Evolutionary conservation across 2,329 filamentous ascomycete species (phyloP).

Genomic region (Trichoderma atroviride): DNA sequence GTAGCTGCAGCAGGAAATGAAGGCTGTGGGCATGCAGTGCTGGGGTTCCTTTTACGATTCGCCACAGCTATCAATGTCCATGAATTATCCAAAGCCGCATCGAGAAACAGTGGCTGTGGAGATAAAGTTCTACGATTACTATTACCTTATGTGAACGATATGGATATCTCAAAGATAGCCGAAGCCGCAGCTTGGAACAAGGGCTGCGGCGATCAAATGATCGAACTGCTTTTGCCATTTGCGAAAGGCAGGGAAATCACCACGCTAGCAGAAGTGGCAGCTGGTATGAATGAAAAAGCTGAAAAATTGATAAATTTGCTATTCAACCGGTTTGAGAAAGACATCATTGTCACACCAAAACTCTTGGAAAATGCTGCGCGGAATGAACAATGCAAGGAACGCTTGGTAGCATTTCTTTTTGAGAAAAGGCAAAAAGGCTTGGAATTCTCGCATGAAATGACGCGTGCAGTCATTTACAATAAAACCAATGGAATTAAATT

Average conservation of each 20-base stretch:
- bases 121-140: no score
- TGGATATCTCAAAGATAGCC: not conserved
- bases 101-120: no score
- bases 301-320: not conserved
- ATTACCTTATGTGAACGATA: not conserved
- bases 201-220: no score
- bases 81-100: not conserved
- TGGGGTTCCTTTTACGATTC: not conserved
- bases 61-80: not conserved
- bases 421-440: not conserved
- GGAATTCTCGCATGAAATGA: not conserved
- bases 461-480: not conserved
- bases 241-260: not conserved
- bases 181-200: no score
- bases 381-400: not conserved
- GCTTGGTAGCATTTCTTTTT: not conserved
- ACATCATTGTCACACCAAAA: not conserved
- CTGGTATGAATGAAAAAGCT: not conserved
- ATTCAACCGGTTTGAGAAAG: not conserved
- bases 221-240: not conserved
- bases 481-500: not conserved
- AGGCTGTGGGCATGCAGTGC: no score
- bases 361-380: not conserved
- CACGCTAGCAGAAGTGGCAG: not conserved
- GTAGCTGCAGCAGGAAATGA: no score